These are phyloP conservation scores for Russula compacta DNA, from an alignment of 768 basidiomycete species.

Conservation along the genomic window DNA sequence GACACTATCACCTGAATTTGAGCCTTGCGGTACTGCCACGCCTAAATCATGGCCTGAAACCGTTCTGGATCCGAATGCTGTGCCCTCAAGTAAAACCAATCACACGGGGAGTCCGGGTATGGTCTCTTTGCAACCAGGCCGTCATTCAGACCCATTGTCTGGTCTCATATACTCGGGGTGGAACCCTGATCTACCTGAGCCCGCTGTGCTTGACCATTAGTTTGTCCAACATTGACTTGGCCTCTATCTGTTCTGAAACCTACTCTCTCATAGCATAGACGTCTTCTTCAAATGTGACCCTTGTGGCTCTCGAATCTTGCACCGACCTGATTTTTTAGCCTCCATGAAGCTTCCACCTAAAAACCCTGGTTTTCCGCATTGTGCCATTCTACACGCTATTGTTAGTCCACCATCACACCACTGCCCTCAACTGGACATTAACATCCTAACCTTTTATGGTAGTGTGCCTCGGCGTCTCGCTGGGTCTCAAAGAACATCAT, in stretches of 20 bases:
- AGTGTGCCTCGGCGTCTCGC: constrained; percentile 79
- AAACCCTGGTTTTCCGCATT: constrained; percentile 80
- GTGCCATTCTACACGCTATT: constrained; percentile 85
- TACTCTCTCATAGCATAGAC: constrained; percentile 48
- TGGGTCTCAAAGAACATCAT: constrained; percentile 68
- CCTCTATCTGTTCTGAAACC: neutral
- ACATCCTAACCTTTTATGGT: constrained; percentile 19
- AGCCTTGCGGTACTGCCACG: constrained; percentile 17
- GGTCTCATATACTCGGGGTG: constrained; percentile 69
- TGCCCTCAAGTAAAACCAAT: constrained; percentile 19
- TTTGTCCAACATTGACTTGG: constrained; percentile 29
- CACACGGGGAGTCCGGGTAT: constrained; percentile 19
- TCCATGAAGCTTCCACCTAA: constrained; percentile 73
- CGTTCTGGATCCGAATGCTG: constrained; percentile 20
- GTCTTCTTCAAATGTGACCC: constrained; percentile 86
- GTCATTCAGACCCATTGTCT: constrained; percentile 46
- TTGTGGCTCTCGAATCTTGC: constrained; percentile 75
- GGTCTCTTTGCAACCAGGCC: constrained; percentile 22
- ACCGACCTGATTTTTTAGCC: constrained; percentile 69
- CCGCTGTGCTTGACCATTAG: constrained; percentile 65
- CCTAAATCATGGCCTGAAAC: constrained; percentile 24
- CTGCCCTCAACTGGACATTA: neutral
- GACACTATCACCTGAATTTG: constrained; percentile 23
- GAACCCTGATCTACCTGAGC: constrained; percentile 81
- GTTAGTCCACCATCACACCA: constrained; percentile 32